Evolutionary conservation across 192 early-diverging fungal species (phyloP), one percentile per base, ranked within the genome.

Genomic region (Podila clonocystis): DNA sequence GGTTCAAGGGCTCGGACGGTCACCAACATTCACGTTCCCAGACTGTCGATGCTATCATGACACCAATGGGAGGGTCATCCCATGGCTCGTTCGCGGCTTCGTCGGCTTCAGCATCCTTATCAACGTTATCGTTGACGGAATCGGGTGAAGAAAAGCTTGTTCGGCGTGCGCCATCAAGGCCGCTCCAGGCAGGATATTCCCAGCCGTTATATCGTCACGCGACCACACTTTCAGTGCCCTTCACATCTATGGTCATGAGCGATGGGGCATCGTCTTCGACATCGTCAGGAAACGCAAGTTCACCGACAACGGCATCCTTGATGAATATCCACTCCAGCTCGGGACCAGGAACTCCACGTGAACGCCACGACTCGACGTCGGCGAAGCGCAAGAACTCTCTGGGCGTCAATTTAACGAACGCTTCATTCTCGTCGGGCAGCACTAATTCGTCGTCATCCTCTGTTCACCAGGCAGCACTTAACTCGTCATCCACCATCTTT

Each of bases 1-100:
- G 70, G 20, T 68, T 60, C 65, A 64, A 67, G 22, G 45, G 58
- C 33, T 24, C 70, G 5, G 77, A 72, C 7, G 24, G 62, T 28
- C 77, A 72, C 36, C 77, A 80, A 61, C 77, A 80, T 29, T 64
- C 70, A 24, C 77, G 77, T 5, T 60, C 77, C 1, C 77, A 80
- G 49, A 80, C 77, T 31, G 77, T 80, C 5, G 66, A 80, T 24
- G 77, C 77, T 7, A 80, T 73, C 62, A 73, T 80, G 77, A 68
- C 67, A 5, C 55, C 58, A 28, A 65, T 62, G n/a, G 52, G 55
- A 2, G 12, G n/a, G 13, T 3, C 13, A 41, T 20, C 29, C n/a
- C 20, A 50, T 22, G 13, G 22, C 50, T 80, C 62, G 26, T 65
- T 57, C 1, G 68, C 77, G 5, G 62, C 77, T 29, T 68, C 70